Conservation (phyloP, 2,329 filamentous ascomycete species). For the Fusarium albosuccineum region DNA sequence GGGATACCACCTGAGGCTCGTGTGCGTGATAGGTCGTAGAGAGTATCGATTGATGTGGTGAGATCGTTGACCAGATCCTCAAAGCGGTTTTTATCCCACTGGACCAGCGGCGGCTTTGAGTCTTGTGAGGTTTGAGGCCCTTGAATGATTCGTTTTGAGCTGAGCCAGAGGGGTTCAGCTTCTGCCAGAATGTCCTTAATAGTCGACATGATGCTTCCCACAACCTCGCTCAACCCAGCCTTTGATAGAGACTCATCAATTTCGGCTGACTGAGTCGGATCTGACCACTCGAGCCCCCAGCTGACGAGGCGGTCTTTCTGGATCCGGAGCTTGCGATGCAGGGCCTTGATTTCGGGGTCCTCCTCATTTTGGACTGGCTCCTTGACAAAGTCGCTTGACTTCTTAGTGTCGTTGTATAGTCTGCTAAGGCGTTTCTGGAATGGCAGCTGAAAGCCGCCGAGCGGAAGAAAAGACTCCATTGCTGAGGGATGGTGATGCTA, state of each 20-base stretch:
- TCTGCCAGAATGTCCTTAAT: constrained; percentile 85
- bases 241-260: constrained; percentile 79
- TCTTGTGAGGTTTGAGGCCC: constrained; percentile 60
- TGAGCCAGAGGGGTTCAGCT: constrained; percentile 78
- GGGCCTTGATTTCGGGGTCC: constrained; percentile 76
- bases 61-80: constrained; percentile 80
- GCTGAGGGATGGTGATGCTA: not conserved
- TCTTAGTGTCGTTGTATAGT: constrained; percentile 86
- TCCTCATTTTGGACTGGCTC: constrained; percentile 72
- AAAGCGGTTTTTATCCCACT: constrained; percentile 79
- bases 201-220: constrained; percentile 82
- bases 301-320: constrained; percentile 83
- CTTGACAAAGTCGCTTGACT: constrained; percentile 79
- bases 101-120: constrained; percentile 68
- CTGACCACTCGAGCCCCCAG: constrained; percentile 87
- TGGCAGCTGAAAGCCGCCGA: constrained; percentile 66
- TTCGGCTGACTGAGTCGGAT: constrained; percentile 75
- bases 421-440: constrained; percentile 75
- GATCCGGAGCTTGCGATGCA: constrained; percentile 82
- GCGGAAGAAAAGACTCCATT: constrained; percentile 67
- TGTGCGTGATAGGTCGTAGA: constrained; percentile 81
- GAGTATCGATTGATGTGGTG: constrained; percentile 81
- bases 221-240: constrained; percentile 80
- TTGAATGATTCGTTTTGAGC: constrained; percentile 63
- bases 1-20: constrained; percentile 62